Conservation (phyloP, 176 grass and related monocot species). For the Neostapfia colusana region DNA sequence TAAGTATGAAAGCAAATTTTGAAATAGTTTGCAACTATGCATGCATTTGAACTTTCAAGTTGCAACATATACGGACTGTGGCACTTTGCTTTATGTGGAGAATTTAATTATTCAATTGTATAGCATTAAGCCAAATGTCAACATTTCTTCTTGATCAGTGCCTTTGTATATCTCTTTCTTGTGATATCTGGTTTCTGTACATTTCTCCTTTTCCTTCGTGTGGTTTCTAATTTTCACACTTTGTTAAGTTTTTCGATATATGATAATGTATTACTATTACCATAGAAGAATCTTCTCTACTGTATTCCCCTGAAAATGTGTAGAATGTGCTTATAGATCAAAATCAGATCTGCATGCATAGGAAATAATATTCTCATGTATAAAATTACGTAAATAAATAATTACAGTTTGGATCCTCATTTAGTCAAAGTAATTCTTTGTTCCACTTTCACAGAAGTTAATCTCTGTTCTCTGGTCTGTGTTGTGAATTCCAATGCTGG, state of each 20-base stretch:
- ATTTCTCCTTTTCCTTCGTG: neutral
- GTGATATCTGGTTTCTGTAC: neutral
- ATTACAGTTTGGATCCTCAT: neutral
- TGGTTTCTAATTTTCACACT: neutral
- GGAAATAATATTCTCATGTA: neutral
- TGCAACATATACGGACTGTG: neutral
- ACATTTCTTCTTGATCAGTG: neutral
- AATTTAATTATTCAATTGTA: neutral
- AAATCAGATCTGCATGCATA: neutral
- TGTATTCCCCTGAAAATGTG: neutral
- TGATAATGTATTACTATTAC: neutral
- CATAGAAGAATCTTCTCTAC: neutral
- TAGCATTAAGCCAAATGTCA: neutral
- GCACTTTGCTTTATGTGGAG: neutral
- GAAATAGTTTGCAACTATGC: neutral
- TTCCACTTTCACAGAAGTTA: neutral
- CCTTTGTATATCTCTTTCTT: neutral
- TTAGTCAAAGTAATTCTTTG: neutral
- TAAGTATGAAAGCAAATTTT: slow-evolving; percentile 2
- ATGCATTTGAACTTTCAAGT: slow-evolving; percentile 7
- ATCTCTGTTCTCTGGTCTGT: slow-evolving; percentile 22
- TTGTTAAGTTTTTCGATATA: neutral
- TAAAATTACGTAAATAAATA: neutral
- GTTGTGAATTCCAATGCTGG: slow-evolving; percentile 13
- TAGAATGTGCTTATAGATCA: neutral